Percentiles rank a stretch among this genome's conserved stretches.
Conservation (phyloP, 2,329 filamentous ascomycete genomes). For the Fusarium torreyae region DNA sequence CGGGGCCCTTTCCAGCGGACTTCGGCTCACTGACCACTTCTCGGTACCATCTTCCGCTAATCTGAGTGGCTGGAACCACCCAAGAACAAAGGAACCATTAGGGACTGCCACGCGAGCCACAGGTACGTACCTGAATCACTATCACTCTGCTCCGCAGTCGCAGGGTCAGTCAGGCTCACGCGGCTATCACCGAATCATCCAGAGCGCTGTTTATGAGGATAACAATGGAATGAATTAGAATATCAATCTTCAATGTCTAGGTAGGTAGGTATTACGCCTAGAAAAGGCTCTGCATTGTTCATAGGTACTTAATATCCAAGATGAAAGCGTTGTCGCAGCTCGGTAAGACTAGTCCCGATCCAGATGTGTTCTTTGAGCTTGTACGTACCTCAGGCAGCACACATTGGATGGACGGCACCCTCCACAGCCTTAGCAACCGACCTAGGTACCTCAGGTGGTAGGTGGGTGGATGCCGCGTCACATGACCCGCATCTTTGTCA, state of each 20-base stretch:
- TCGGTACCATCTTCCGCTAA: slow-evolving; percentile 33
- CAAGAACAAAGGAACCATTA: slow-evolving; percentile 25
- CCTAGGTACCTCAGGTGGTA: neutral
- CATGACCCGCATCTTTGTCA: slow-evolving; percentile 40
- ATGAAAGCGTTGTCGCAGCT: too few species aligned
- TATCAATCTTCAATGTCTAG: too few species aligned
- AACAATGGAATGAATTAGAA: too few species aligned
- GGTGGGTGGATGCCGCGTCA: slow-evolving; percentile 26
- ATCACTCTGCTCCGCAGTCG: slow-evolving; percentile 15
- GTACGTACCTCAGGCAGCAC: too few species aligned
- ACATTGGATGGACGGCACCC: too few species aligned
- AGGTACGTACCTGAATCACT: slow-evolving; percentile 11
- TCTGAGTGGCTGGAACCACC: slow-evolving; percentile 37
- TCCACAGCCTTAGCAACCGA: too few species aligned
- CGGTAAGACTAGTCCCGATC: too few species aligned
- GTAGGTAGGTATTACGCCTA: too few species aligned
- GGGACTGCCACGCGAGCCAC: slow-evolving; percentile 20
- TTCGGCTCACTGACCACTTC: slow-evolving; percentile 39
- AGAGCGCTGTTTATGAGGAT: neutral
- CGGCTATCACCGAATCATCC: slow-evolving; percentile 31
- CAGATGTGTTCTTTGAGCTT: too few species aligned
- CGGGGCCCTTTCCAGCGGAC: slow-evolving; percentile 3
- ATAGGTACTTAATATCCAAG: too few species aligned
- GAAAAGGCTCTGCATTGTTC: too few species aligned
- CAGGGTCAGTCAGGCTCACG: slow-evolving; percentile 26